Evolutionary conservation across 1,284 basidiomycete genomes (phyloP), one percentile per base, ranked within the genome.

Genomic region (Malassezia arunalokei): DNA sequence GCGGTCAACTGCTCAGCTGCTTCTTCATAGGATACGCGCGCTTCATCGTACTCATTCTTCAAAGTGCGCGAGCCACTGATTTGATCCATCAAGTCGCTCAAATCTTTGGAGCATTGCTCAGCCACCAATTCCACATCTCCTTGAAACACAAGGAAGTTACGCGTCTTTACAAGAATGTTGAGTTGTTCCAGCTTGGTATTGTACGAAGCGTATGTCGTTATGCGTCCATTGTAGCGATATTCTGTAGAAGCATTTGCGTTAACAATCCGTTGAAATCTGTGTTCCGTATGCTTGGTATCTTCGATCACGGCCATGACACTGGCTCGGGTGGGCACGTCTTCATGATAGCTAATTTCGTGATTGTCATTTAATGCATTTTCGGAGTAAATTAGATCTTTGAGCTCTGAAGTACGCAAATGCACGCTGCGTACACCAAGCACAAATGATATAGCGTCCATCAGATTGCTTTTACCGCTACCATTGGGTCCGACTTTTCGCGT

Each of bases 371-470:
- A 31, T 11, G 40, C 15, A 27, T 20, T 17, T 0, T 39, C 35
- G 8, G 38, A 85, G 75, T 95, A 98, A 9, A 99, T 86, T 40
- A 98, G 79, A 73, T 98, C 94, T 65, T 86, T 88, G 31, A 98
- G 79, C 66, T 96, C 90, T 45, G 86, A 87, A 64, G 86, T 89
- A 41, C 94, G 81, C 20, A 99, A 79, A 64, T 96, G 89, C 1
- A 84, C 85, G 51, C 86, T 89, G 76, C 91, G 89, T 43, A 98
- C 86, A 30, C 94, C 92, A 8, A 99, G 82, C 5, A 98, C 94
- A 73, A 98, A 98, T 3, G 94, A 98, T 63, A 99, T 95, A 51
- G 94, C 94, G 74, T 99, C 94, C 94, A 98, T 98, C 58, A 98
- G 81, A 74, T 99, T 99, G 32, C 88, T 92, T 74, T 99, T 98